Evolutionary conservation across 1,139 yeast genomes (phyloP).

Genomic region (Debaryomyces fabryi): DNA sequence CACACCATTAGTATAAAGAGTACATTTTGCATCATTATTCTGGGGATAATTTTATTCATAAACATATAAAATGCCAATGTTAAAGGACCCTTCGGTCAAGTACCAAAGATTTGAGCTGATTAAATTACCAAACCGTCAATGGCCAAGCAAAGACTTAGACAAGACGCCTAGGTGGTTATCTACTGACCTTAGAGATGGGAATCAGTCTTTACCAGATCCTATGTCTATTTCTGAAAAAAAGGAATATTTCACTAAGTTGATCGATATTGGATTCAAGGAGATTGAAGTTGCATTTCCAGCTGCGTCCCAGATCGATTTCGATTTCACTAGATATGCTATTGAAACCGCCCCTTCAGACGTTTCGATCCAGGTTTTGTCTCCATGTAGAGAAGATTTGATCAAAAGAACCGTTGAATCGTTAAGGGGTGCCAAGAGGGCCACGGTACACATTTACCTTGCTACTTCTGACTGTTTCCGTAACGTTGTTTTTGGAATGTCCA

Average conservation of each 20-base stretch:
- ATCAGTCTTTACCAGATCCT: conserved; percentile 96
- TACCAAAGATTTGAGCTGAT: conserved; percentile 72
- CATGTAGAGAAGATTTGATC: conserved; percentile 88
- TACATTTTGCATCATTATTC: neutral
- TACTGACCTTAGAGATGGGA: conserved; percentile 95
- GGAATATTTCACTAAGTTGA: conserved; percentile 78
- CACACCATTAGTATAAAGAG: neutral
- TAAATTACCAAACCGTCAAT: conserved; percentile 72
- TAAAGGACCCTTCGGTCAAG: conserved; percentile 74
- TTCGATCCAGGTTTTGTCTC: conserved; percentile 86
- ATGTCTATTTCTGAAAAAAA: conserved; percentile 91
- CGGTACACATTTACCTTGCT: conserved; percentile 88
- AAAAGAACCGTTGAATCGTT: conserved; percentile 87
- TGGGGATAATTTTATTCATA: neutral
- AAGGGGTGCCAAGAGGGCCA: conserved; percentile 87
- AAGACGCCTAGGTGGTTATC: conserved; percentile 96
- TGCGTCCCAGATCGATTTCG: conserved; percentile 94
- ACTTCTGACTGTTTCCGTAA: conserved; percentile 90
- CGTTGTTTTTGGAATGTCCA: conserved; percentile 84
- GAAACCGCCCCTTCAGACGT: conserved; percentile 94
- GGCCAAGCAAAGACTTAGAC: conserved; percentile 79
- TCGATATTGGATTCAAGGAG: conserved; percentile 94
- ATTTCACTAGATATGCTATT: conserved; percentile 90
- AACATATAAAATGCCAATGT: conserved; percentile 25
- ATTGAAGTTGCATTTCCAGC: conserved; percentile 97